Percentiles rank a stretch among this genome's conserved stretches.
These are phyloP conservation scores for Cicer judaicum DNA, from an alignment of 306 rosid genomes.

Conservation along the genomic window DNA sequence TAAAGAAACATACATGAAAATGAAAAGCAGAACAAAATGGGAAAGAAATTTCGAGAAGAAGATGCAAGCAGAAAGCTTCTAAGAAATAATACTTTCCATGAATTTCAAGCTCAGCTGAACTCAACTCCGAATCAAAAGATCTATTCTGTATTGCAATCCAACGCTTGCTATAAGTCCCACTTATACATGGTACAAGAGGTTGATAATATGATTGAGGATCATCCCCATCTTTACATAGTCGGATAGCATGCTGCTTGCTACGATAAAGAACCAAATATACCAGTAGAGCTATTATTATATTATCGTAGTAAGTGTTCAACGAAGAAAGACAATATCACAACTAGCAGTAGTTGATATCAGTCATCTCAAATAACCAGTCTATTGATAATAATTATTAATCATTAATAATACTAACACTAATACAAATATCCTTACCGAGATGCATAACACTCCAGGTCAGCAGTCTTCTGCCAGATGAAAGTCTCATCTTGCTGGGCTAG, in stretches of 20 bases:
- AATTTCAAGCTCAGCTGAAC: slow-evolving; percentile 74
- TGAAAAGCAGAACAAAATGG: slow-evolving; percentile 31
- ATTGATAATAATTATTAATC: slow-evolving; percentile 23
- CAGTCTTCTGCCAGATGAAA: slow-evolving; percentile 91
- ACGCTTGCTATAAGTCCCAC: slow-evolving; percentile 79
- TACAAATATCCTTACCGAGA: slow-evolving; percentile 71
- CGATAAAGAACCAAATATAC: slow-evolving; percentile 45
- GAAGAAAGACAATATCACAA: slow-evolving; percentile 43
- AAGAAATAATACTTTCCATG: slow-evolving; percentile 79
- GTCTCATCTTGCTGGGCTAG: slow-evolving; percentile 92
- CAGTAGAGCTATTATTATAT: slow-evolving; percentile 27
- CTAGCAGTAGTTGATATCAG: slow-evolving; percentile 29
- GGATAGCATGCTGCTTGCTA: slow-evolving; percentile 68
- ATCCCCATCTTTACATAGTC: slow-evolving; percentile 72
- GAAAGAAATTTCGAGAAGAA: slow-evolving; percentile 18
- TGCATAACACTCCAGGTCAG: slow-evolving; percentile 67
- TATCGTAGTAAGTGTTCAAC: slow-evolving; percentile 38
- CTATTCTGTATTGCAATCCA: slow-evolving; percentile 91
- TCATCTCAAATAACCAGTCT: slow-evolving; percentile 35
- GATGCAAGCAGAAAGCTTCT: slow-evolving; percentile 32
- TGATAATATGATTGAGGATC: slow-evolving; percentile 70
- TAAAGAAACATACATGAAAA: slow-evolving; percentile 46
- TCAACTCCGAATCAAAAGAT: slow-evolving; percentile 67
- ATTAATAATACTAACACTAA: slow-evolving; percentile 6
- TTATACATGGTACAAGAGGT: slow-evolving; percentile 83